phyloP scores from a whole-genome alignment of 306 rosid species.

The Cucurbita ficifolia region DNA sequence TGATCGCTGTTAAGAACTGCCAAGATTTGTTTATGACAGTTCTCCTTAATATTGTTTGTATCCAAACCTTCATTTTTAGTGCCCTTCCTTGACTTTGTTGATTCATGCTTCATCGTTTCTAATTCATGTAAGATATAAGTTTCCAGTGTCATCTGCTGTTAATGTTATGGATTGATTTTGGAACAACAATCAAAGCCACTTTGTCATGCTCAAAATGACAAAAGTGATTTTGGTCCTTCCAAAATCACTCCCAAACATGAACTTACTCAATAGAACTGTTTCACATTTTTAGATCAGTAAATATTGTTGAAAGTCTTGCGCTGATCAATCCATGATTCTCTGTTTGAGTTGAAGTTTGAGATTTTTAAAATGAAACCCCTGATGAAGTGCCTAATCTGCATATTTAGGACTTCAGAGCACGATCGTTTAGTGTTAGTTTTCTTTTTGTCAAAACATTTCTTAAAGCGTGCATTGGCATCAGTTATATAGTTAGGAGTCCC shows the following conservation, averaged over 20 bases:
- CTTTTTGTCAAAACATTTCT: neutral
- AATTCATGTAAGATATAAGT: neutral
- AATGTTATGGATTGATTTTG: too few relatives aligned
- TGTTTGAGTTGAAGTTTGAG: neutral
- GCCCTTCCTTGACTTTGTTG: neutral
- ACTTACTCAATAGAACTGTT: neutral
- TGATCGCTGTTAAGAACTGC: constrained; percentile 21
- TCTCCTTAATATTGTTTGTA: neutral
- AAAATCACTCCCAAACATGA: too few relatives aligned
- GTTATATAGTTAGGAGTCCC: neutral
- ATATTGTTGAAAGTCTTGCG: neutral
- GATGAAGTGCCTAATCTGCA: neutral
- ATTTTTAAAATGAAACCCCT: neutral
- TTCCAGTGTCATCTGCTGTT: neutral
- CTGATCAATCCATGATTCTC: neutral
- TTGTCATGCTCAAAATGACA: too few relatives aligned
- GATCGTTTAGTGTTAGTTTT: neutral
- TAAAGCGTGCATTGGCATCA: neutral
- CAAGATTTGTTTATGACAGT: neutral
- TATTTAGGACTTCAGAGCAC: neutral
- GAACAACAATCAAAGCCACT: too few relatives aligned
- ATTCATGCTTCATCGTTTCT: neutral
- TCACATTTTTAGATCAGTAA: neutral
- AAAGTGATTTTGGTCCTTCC: too few relatives aligned
- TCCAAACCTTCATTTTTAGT: neutral